Conservation (phyloP, 371 early-diverging fungal genomes). For the Mortierella polycephala region DNA sequence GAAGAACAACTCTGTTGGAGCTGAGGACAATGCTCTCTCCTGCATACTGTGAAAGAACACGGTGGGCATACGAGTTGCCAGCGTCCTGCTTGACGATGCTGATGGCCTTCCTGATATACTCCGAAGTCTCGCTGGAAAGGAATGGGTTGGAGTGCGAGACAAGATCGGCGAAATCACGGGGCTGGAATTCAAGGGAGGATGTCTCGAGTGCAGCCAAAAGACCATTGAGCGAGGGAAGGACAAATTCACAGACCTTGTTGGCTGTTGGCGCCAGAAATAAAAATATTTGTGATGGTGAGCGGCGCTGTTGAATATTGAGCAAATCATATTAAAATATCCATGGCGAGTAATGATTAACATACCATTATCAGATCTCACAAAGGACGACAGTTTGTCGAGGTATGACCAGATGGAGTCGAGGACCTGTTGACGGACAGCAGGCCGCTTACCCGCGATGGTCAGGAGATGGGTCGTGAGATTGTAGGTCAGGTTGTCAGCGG, state of each 20-base stretch:
- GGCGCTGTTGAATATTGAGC: not conserved
- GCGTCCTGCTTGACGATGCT: conserved; percentile 55
- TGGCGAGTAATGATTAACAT: conserved; percentile 5
- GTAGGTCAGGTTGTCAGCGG: conserved; percentile 46
- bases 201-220: conserved; percentile 70
- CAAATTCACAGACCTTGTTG: conserved; percentile 68
- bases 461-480: conserved; percentile 57
- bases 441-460: conserved; percentile 56
- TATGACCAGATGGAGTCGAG: conserved; percentile 58
- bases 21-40: conserved; percentile 60
- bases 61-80: conserved; percentile 58
- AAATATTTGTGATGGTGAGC: not conserved
- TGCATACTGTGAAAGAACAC: conserved; percentile 62
- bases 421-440: conserved; percentile 56
- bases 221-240: conserved; percentile 75
- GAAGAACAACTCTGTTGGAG: conserved; percentile 64
- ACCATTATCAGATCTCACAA: conserved; percentile 42
- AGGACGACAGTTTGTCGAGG: conserved; percentile 51
- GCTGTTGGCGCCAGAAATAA: conserved; percentile 33
- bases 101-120: conserved; percentile 66
- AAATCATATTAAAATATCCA: not conserved
- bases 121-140: conserved; percentile 63
- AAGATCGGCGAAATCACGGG: conserved; percentile 60
- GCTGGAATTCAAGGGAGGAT: conserved; percentile 64
- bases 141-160: conserved; percentile 65